Base-by-base conservation (phyloP, 2,329 filamentous ascomycete species). In the Curvularia eragrostidis region DNA sequence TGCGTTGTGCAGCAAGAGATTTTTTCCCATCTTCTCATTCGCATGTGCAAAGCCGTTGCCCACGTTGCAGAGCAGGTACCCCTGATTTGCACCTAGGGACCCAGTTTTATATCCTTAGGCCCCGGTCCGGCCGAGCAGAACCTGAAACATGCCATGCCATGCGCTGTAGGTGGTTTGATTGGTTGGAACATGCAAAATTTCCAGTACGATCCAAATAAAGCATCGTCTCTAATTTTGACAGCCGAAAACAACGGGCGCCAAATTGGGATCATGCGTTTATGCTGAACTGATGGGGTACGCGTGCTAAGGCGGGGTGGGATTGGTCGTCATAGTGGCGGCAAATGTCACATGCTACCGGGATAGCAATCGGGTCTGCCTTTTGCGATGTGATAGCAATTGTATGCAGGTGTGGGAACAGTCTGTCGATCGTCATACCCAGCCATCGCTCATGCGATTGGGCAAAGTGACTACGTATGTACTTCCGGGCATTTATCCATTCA, bases 61-160 rank as follows among this genome's bases (percentile, higher is more conserved):
- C 47, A 39, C 47, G 47, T 49, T 28, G 47, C 47, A 38, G 9
- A 38, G 47, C 34, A 5, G 7, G 21, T 19, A 15, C 47, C 47
- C 47, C 47, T 49, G 47, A 49, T 39, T 39, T 24, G 1, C 47
- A 10, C 4, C 15, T 39, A 15, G 47, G 34, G 34, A 10, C 32
- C 47, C 47, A 49, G 23, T 49, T 49, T 39, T 43, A 26, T 26
- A 28, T 49, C 13, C n/a, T 39, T 39, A 15, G 24, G 19, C 34
- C 32, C 47, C 19, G 19, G 47, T 30, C 10, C n/a, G 15, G n/a
- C 34, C 47, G 47, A 39, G 47, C 47, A 24, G 23, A 39, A 49
- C 15, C 47, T 49, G 47, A 49, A 49, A 49, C 47, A 21, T 26
- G 47, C 47, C 23, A 38, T 34, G 47, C 47, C 34, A 49, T 23